Conservation (phyloP, 140 eudicot species). For the Cichorium intybus region DNA sequence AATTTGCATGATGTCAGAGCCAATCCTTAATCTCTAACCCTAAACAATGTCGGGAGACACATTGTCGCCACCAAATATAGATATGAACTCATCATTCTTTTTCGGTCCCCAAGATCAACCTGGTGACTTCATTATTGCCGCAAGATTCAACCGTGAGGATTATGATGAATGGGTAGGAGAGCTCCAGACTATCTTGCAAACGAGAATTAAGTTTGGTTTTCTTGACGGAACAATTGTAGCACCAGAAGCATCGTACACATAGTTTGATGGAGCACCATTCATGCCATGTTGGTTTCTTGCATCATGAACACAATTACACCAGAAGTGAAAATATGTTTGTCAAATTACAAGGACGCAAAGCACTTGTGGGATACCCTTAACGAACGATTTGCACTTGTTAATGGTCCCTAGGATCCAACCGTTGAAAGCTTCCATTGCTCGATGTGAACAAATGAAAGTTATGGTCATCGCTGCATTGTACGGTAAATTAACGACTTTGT, state of each 20-base stretch:
- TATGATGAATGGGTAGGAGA: neutral
- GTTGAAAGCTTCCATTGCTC: neutral
- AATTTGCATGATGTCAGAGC: neutral
- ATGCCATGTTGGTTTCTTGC: neutral
- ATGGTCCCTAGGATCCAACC: neutral
- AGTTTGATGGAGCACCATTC: neutral
- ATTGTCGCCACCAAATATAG: neutral
- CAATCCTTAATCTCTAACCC: neutral
- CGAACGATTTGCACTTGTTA: neutral
- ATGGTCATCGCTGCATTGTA: neutral
- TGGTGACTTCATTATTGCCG: neutral
- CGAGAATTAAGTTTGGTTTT: neutral
- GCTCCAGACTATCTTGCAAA: neutral
- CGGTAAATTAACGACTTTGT: neutral
- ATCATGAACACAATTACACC: neutral
- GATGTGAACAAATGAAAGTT: constrained; percentile 7
- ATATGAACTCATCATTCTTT: neutral
- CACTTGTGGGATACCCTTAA: neutral
- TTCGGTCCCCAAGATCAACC: neutral
- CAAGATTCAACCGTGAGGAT: neutral
- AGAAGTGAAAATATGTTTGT: neutral
- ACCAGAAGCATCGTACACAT: neutral
- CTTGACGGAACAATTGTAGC: neutral
- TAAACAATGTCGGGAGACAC: neutral
- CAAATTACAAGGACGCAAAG: neutral